phyloP scores from a whole-genome alignment of 768 basidiomycete species.

The Tylopilus sp. region DNA sequence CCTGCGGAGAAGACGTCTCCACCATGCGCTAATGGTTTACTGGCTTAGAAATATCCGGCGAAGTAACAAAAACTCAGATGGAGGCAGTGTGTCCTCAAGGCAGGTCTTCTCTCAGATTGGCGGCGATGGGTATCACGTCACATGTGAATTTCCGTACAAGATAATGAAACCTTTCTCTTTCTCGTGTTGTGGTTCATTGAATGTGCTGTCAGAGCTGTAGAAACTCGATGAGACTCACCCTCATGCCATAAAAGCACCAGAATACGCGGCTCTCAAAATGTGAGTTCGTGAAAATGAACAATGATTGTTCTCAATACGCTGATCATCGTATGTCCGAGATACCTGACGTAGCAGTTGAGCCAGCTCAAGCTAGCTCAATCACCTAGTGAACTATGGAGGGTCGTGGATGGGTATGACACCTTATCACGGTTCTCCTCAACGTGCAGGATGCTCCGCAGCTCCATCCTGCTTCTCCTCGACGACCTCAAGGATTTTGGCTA shows the following conservation, averaged over 20 bases:
- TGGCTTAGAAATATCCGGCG: background rate
- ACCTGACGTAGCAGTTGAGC: background rate
- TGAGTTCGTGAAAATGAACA: background rate
- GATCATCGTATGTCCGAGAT: background rate
- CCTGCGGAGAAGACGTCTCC: background rate
- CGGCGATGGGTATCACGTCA: background rate
- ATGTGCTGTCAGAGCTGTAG: background rate
- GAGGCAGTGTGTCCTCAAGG: constrained; percentile 12
- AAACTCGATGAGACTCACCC: background rate
- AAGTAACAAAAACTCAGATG: background rate
- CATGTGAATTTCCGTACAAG: background rate
- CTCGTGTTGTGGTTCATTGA: background rate
- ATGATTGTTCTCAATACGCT: background rate
- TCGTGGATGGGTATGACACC: constrained; percentile 8
- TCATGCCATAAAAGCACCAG: background rate
- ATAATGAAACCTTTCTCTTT: background rate
- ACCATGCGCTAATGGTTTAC: background rate
- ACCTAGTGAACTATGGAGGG: constrained; percentile 1
- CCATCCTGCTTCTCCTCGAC: constrained; percentile 18
- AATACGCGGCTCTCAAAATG: background rate
- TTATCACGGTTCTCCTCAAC: constrained; percentile 5
- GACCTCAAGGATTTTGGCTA: constrained; percentile 17
- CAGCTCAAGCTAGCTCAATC: constrained; percentile 1
- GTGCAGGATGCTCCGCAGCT: constrained; percentile 21
- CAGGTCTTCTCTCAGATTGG: background rate